Conservation (phyloP, 2,329 filamentous ascomycete species). For the Nothopassalora personata region DNA sequence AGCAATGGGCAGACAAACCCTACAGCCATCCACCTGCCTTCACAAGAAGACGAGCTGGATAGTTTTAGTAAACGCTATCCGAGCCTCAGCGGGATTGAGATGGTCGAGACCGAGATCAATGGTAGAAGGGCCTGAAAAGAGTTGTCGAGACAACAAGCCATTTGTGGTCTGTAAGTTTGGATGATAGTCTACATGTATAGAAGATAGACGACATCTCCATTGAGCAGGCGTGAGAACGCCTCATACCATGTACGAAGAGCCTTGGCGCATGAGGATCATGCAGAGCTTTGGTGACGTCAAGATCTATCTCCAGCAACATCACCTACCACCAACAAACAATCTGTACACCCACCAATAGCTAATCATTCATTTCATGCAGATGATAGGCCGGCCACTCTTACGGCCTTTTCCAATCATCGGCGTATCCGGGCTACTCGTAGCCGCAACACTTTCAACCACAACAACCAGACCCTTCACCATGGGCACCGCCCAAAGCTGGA, state of each 20-base stretch:
- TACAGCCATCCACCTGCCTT: not conserved
- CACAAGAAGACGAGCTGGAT: conserved; percentile 14
- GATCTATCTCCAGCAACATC: too few relatives aligned
- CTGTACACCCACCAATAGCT: not conserved
- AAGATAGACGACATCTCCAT: not conserved
- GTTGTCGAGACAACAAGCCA: conserved; percentile 10
- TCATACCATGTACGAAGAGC: not conserved
- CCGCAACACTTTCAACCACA: conserved; percentile 4
- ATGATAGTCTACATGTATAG: not conserved
- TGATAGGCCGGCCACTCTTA: conserved; percentile 6
- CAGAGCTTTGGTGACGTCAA: too few relatives aligned
- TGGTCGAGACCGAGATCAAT: conserved; percentile 57
- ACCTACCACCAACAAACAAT: too few relatives aligned
- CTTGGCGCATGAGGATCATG: not conserved
- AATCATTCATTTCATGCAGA: not conserved
- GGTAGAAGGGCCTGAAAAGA: conserved; percentile 5
- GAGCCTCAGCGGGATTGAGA: conserved; percentile 77
- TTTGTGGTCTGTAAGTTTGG: not conserved
- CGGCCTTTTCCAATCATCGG: conserved; percentile 13
- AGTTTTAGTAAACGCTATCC: conserved; percentile 79
- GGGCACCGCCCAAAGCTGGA: conserved; percentile 15
- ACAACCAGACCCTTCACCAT: conserved; percentile 2
- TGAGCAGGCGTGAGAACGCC: not conserved
- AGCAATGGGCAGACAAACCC: conserved; percentile 2
- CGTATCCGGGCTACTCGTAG: conserved; percentile 14